Evolutionary conservation across 371 early-diverging fungal species (phyloP), one percentile per base, ranked within the genome.

Genomic region (Fennellomyces sp.): DNA sequence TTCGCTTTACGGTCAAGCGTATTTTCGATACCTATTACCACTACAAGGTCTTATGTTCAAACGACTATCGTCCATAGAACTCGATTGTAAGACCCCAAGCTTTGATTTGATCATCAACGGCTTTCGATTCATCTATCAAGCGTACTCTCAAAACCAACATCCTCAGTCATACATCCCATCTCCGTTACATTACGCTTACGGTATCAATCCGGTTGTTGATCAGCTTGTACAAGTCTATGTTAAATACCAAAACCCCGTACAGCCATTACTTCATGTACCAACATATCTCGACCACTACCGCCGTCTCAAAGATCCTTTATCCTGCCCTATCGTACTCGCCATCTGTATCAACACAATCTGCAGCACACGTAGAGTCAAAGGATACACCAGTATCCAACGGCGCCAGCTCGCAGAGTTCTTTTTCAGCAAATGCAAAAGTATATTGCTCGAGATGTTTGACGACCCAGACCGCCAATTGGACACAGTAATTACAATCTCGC

Each of bases 321-420:
- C 36, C 17, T 29, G 50, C 10, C 54, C 59, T 5, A 21, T 63
- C 11, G 57, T 53, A 13, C 35, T 58, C 30, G 63, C 67, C 8
- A 30, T 67, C 7, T 67, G 63, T n/a, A 33, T 42, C n/a, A 36
- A 28, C 28, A 31, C 48, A 11, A 10, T 59, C 21, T 17, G 17
- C n/a, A 41, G 23, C 17, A 25, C 56, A 11, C 55, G 55, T 28
- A 19, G 26, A 7, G 52, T 52, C 33, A 6, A 56, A 2, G 29
- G 45, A 4, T 59, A 58, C 21, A 39, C 50, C 4, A 15, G 29
- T 15, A 8, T 35, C 12, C 56, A 63, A 42, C 50, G 36, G 3
- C 63, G 67, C 21, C 29, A 39, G 5, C 19, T 67, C 19, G 58
- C 58, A 8, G 67, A 67, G 11, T 58, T 58, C 27, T 63, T 67